phyloP scores from a whole-genome alignment of 768 basidiomycete species.

The Naganishia randhawae region DNA sequence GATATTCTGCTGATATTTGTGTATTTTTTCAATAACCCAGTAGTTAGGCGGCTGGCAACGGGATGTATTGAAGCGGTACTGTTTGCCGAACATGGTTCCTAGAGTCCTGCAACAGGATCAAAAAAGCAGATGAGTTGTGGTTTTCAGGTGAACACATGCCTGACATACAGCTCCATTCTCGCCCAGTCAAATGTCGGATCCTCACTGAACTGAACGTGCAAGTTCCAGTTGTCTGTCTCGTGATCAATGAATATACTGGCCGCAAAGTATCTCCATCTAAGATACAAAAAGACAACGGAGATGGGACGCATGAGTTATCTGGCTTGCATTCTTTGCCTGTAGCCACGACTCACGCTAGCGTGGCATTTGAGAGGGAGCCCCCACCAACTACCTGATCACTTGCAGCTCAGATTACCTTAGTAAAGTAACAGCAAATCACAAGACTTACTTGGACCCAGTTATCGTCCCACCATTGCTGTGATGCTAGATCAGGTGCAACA shows the following conservation, averaged over 20 bases:
- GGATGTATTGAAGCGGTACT: conserved; percentile 17
- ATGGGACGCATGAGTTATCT: not conserved
- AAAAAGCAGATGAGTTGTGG: not conserved
- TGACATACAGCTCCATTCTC: conserved; percentile 19
- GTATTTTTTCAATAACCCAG: conserved; percentile 24
- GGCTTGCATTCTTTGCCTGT: not conserved
- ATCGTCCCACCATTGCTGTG: conserved; percentile 21
- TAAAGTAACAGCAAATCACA: not conserved
- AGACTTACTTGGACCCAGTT: conserved; percentile 8
- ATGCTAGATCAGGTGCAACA: conserved; percentile 14
- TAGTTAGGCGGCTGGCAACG: conserved; percentile 18
- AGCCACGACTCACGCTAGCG: not conserved
- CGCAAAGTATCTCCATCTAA: conserved; percentile 22
- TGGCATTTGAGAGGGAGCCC: not conserved
- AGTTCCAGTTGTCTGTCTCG: conserved; percentile 27
- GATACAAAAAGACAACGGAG: not conserved
- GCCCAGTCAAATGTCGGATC: conserved; percentile 24
- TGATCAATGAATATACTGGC: conserved; percentile 11
- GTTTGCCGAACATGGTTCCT: conserved; percentile 21
- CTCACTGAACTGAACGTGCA: conserved; percentile 27
- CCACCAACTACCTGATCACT: conserved; percentile 7
- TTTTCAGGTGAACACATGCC: not conserved
- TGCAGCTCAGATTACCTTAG: not conserved
- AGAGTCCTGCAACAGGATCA: not conserved
- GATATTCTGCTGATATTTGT: conserved; percentile 21